A percentile compares a stretch with the other conserved stretches of the same genome.
Evolutionary conservation across 305 asterid genomes (phyloP).

Genomic region (Andrographis paniculata): DNA sequence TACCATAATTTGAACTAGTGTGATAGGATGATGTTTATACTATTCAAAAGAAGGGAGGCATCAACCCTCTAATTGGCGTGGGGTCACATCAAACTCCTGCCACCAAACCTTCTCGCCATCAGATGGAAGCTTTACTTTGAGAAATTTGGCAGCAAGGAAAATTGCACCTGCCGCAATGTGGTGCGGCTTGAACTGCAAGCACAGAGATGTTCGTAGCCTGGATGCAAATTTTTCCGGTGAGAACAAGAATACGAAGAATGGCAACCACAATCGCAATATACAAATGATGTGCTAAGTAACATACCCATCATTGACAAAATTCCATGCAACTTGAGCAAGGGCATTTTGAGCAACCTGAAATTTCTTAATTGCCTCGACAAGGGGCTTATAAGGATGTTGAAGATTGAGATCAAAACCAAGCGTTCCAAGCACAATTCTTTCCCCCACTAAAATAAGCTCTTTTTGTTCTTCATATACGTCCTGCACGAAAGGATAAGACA

Average conservation of each 20-base stretch:
- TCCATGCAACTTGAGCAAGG: conserved; percentile 99
- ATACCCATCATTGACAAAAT: conserved; percentile 99
- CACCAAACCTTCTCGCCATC: conserved; percentile 98
- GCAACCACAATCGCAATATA: conserved; percentile 22
- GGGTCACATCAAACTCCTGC: conserved; percentile 99
- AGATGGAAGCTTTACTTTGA: conserved; percentile 95
- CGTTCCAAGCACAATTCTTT: conserved; percentile 86
- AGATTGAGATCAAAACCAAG: conserved; percentile 90
- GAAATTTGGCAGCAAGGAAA: conserved; percentile 99
- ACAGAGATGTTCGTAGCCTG: conserved; percentile 99
- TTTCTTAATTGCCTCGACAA: conserved; percentile 94
- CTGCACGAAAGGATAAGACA: conserved; percentile 32
- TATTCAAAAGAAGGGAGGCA: conserved; percentile 29
- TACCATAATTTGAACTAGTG: too few species aligned
- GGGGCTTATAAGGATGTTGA: conserved; percentile 96
- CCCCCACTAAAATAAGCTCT: conserved; percentile 77
- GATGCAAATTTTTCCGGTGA: conserved; percentile 76
- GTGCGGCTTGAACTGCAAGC: conserved; percentile 99
- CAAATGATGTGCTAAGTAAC: conserved; percentile 17
- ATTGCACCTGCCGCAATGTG: conserved; percentile 99
- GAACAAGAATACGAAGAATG: conserved; percentile 47
- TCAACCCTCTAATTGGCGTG: conserved; percentile 99
- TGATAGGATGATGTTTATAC: not conserved
- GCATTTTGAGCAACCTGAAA: conserved; percentile 98
- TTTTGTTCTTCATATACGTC: conserved; percentile 94